Percentiles rank a stretch among this genome's conserved stretches.
These are phyloP conservation scores for Cordyceps tenuipes DNA, from an alignment of 2,329 filamentous ascomycete species.

Conservation along the genomic window DNA sequence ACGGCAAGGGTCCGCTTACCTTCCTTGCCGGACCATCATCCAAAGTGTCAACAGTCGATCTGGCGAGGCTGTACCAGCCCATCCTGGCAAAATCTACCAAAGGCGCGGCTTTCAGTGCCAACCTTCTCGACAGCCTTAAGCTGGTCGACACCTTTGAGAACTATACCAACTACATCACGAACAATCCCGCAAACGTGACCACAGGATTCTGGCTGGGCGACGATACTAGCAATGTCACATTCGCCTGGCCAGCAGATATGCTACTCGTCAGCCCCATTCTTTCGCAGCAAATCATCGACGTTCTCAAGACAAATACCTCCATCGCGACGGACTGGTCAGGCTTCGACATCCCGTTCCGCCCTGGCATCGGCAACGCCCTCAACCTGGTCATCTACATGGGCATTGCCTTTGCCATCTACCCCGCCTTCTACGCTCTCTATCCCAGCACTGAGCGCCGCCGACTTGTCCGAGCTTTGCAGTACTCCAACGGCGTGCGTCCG, in stretches of 20 bases:
- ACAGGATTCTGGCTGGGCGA: constrained; percentile 73
- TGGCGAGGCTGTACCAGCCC: constrained; percentile 31
- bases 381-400: constrained; percentile 78
- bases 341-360: constrained; percentile 67
- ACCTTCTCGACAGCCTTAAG: constrained; percentile 29
- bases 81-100: constrained; percentile 26
- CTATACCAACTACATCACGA: constrained; percentile 58
- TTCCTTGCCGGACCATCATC: constrained; percentile 29
- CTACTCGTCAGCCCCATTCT: constrained; percentile 50
- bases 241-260: constrained; percentile 63
- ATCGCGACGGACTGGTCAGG: constrained; percentile 65
- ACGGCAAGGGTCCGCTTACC: constrained; percentile 9
- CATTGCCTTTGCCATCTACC: constrained; percentile 68
- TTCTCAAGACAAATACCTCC: constrained; percentile 56
- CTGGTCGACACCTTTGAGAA: constrained; percentile 55
- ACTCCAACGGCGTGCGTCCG: constrained; percentile 81
- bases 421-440: constrained; percentile 82
- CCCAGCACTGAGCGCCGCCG: constrained; percentile 74
- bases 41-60: constrained; percentile 25
- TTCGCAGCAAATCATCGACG: constrained; percentile 57
- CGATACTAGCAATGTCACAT: constrained; percentile 47
- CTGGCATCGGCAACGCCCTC: constrained; percentile 61
- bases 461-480: constrained; percentile 77
- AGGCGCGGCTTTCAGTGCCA: constrained; percentile 14
- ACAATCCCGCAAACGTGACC: constrained; percentile 57